Percentiles rank a stretch among this genome's conserved stretches.
Evolutionary conservation across 352 stramenopile genomes (phyloP).

Genomic region (Pythium sp.): DNA sequence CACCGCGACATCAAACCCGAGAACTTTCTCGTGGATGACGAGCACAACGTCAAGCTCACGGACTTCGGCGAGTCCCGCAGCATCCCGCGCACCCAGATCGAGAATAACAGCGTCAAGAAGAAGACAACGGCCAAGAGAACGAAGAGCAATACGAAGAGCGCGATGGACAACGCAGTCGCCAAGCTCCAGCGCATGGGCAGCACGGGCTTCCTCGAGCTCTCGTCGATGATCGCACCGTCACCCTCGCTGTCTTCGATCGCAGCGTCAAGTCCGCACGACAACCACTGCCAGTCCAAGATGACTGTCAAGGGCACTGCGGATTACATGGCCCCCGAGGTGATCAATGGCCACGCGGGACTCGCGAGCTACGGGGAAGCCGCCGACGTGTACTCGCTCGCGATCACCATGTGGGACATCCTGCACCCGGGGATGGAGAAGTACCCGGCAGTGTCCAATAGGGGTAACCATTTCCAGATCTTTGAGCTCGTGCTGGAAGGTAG

Average conservation of each 20-base stretch:
- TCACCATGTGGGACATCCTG: constrained; percentile 70
- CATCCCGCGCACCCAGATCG: constrained; percentile 22
- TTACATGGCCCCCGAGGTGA: constrained; percentile 79
- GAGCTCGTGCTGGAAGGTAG: constrained; percentile 42
- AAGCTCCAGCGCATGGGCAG: constrained; percentile 2
- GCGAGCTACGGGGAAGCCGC: constrained; percentile 57
- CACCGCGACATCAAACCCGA: constrained; percentile 64
- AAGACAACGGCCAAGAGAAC: neutral
- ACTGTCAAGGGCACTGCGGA: constrained; percentile 63
- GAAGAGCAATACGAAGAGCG: neutral
- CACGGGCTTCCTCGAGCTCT: constrained; percentile 16
- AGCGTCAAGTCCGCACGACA: neutral
- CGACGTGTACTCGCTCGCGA: constrained; percentile 64
- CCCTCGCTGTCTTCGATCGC: neutral
- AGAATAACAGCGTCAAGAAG: neutral
- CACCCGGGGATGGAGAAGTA: constrained; percentile 53
- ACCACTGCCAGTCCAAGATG: constrained; percentile 27
- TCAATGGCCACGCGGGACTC: constrained; percentile 42
- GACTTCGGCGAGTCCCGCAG: constrained; percentile 64
- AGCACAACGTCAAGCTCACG: constrained; percentile 58
- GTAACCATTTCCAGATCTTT: constrained; percentile 53
- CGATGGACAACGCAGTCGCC: neutral
- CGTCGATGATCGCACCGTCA: constrained; percentile 3
- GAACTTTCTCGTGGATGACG: constrained; percentile 58
- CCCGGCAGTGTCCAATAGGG: constrained; percentile 12